Conservation (phyloP, 1,284 basidiomycete genomes). For the Omphalotus olearius region DNA sequence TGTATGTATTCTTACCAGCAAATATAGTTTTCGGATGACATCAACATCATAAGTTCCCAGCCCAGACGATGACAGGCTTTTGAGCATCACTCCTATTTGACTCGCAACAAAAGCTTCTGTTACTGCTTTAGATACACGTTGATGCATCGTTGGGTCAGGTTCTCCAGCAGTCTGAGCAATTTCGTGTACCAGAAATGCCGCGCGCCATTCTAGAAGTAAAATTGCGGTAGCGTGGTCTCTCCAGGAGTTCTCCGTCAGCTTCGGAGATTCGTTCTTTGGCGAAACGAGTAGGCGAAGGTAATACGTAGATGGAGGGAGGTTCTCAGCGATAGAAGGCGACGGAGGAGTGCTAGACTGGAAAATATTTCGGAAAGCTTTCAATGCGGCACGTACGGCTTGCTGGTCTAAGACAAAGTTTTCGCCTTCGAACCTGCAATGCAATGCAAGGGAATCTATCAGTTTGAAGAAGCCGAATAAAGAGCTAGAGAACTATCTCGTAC, state of each 20-base stretch:
- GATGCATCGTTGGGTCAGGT: conserved; percentile 49
- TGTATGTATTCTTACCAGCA: conserved; percentile 39
- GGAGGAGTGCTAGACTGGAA: conserved; percentile 16
- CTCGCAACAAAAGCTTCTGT: conserved; percentile 64
- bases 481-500: conserved; percentile 28
- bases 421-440: conserved; percentile 56
- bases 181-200: conserved; percentile 52
- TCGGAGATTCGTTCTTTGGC: conserved; percentile 15
- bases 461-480: background rate
- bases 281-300: conserved; percentile 49
- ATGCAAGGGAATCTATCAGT: background rate
- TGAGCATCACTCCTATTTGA: conserved; percentile 47
- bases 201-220: conserved; percentile 55
- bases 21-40: conserved; percentile 41
- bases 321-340: background rate
- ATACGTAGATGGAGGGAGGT: conserved; percentile 35
- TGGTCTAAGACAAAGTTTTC: conserved; percentile 75
- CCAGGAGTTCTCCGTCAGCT: conserved; percentile 28
- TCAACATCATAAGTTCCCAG: conserved; percentile 28
- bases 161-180: conserved; percentile 34
- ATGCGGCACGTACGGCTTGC: conserved; percentile 67
- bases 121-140: conserved; percentile 57
- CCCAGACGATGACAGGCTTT: conserved; percentile 20
- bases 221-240: conserved; percentile 35
- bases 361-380: conserved; percentile 50